Evolutionary conservation across 768 basidiomycete species (phyloP), one percentile per base, ranked within the genome.

Genomic region (Symmetrospora coprosmae): DNA sequence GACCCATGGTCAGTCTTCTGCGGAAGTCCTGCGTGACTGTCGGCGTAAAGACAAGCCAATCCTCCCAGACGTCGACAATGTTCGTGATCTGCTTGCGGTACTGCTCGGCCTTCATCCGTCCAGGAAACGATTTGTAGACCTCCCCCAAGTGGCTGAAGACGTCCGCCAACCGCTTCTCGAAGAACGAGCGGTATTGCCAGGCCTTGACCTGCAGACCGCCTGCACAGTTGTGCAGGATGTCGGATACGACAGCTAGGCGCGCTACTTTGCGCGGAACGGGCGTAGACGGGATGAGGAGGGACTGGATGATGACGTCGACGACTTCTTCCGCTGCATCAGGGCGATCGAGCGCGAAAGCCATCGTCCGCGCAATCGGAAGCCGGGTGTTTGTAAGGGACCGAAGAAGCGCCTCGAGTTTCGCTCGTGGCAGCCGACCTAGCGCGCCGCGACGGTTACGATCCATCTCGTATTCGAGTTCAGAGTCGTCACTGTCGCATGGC

Each of bases 191-290:
- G 73, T 87, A 97, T 71, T 87, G 89, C 94, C 94, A 99, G 6
- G 91, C 92, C 72, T 88, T 91, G 19, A 46, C 41, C 0, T 90
- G 89, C 14, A 96, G 80, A 2, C 90, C 76, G 2, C 87, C 88
- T 33, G 88, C 87, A 21, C 91, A 94, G 72, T 99, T 99, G 73
- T 96, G 91, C 41, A 99, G 78, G 65, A 99, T 96, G 71, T 99
- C 94, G 70, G 91, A 96, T 53, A 97, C 87, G 61, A 99, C 78
- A 74, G 96, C 84, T 27, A 99, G 78, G 25, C 94, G 83, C 25
- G 94, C 87, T 55, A 97, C 81, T 73, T 99, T 99, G 67, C 91
- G 83, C 55, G 94, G 94, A n/a, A 97, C 88, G 0, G 94, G 82
- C 1, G 94, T 99, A n/a, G 81, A 77, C 65, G 89, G 87, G 19